These are phyloP conservation scores for Gentiana macrophylla DNA, from an alignment of 257 asterid species.

Conservation along the genomic window DNA sequence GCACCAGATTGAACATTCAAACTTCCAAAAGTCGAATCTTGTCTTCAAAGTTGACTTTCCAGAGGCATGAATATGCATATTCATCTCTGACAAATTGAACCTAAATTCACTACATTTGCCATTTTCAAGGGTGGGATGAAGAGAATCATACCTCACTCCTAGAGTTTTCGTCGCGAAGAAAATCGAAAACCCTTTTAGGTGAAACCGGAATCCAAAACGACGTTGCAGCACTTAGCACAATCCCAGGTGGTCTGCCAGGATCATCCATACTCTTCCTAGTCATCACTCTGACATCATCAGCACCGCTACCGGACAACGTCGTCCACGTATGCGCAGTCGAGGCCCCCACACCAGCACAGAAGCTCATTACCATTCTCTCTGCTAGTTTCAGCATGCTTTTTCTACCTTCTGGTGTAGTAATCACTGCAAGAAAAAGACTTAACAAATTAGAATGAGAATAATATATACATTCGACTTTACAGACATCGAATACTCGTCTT, in stretches of 20 bases:
- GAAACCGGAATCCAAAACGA: slow-evolving; percentile 33
- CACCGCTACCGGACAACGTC: slow-evolving; percentile 25
- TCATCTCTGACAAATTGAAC: too few species aligned
- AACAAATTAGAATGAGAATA: background rate
- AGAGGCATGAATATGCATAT: too few species aligned
- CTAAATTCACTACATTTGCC: too few species aligned
- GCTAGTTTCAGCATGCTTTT: slow-evolving; percentile 29
- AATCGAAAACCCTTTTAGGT: slow-evolving; percentile 24
- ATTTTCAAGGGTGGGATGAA: background rate
- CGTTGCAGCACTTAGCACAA: slow-evolving; percentile 31
- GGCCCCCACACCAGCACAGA: slow-evolving; percentile 33
- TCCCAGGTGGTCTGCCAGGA: slow-evolving; percentile 36
- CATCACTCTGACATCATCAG: slow-evolving; percentile 33
- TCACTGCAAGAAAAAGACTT: too few species aligned
- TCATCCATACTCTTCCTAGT: slow-evolving; percentile 29
- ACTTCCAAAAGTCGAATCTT: too few species aligned
- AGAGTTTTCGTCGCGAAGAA: slow-evolving; percentile 29
- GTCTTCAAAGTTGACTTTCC: too few species aligned
- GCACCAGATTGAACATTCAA: too few species aligned
- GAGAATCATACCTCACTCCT: slow-evolving; percentile 24
- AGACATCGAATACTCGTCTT: too few species aligned
- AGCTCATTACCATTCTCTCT: slow-evolving; percentile 33
- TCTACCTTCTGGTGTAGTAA: slow-evolving; percentile 13
- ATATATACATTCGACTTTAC: too few species aligned
- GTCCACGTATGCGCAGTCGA: slow-evolving; percentile 37